Conservation (phyloP, 768 basidiomycete species). For the Crassisporium funariophilum region DNA sequence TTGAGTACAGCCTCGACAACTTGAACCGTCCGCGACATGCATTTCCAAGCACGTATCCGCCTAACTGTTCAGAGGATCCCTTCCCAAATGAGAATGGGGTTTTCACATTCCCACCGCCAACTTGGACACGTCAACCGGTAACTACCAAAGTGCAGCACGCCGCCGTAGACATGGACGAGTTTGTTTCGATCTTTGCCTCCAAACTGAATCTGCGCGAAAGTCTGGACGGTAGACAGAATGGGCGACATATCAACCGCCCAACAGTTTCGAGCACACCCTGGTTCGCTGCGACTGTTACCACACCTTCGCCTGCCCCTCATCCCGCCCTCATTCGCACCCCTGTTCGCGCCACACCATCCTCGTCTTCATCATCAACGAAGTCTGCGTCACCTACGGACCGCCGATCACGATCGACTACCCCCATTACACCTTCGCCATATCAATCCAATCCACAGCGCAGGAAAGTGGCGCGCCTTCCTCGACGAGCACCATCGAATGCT, state of each 20-base stretch:
- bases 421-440: not conserved
- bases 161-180: conserved; percentile 27
- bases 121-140: conserved; percentile 34
- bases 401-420: not conserved
- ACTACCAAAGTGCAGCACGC: not conserved
- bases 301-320: conserved; percentile 27
- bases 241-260: not conserved
- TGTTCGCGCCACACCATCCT: not conserved
- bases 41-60: conserved; percentile 20
- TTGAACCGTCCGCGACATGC: conserved; percentile 24
- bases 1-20: too few species aligned
- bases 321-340: conserved; percentile 24
- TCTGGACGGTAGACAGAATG: not conserved
- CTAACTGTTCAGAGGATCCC: not conserved
- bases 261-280: conserved; percentile 8
- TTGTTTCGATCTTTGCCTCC: conserved; percentile 18
- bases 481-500: not conserved
- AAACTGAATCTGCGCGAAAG: conserved; percentile 26
- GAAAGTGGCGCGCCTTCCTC: not conserved
- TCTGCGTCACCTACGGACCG: not conserved
- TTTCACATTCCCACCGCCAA: conserved; percentile 28
- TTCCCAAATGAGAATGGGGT: conserved; percentile 12
- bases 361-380: not conserved
- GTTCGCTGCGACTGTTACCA: conserved; percentile 25
- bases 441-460: not conserved